These are phyloP conservation scores for Gonium pectorale DNA, from an alignment of 139 green algal species.

Conservation along the genomic window DNA sequence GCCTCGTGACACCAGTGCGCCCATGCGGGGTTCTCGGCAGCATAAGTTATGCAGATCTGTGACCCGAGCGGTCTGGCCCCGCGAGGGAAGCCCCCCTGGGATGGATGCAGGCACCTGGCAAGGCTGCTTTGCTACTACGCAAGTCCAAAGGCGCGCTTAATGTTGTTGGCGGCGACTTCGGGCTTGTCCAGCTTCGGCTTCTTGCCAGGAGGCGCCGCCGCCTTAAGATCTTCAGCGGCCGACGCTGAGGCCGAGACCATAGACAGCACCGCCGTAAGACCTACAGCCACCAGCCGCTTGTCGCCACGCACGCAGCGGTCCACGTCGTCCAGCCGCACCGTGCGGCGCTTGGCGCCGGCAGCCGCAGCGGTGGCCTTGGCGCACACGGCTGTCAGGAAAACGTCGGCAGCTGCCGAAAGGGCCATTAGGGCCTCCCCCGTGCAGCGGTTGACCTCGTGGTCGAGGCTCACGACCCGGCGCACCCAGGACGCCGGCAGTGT, in stretches of 20 bases:
- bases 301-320: conserved; percentile 11
- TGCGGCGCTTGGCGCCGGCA: conserved; percentile 16
- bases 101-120: no score
- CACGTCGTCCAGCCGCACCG: conserved; percentile 29
- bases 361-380: conserved; percentile 19
- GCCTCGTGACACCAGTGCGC: no score
- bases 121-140: no score
- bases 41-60: no score
- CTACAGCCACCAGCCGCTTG: conserved; percentile 42
- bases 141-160: conserved; percentile 23
- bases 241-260: conserved; percentile 4
- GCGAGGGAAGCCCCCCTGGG: no score
- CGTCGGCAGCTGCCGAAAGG: conserved; percentile 11
- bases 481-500: conserved; percentile 11
- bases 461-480: background rate
- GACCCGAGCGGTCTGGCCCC: no score
- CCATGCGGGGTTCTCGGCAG: no score
- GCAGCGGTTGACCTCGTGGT: conserved; percentile 27
- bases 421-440: background rate
- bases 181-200: conserved; percentile 19
- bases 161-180: background rate
- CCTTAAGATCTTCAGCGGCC: background rate
- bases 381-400: conserved; percentile 27
- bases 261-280: conserved; percentile 15
- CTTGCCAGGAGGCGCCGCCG: background rate